These are phyloP conservation scores for Macadamia integrifolia DNA, from an alignment of 164 flowering plant species.

Conservation along the genomic window DNA sequence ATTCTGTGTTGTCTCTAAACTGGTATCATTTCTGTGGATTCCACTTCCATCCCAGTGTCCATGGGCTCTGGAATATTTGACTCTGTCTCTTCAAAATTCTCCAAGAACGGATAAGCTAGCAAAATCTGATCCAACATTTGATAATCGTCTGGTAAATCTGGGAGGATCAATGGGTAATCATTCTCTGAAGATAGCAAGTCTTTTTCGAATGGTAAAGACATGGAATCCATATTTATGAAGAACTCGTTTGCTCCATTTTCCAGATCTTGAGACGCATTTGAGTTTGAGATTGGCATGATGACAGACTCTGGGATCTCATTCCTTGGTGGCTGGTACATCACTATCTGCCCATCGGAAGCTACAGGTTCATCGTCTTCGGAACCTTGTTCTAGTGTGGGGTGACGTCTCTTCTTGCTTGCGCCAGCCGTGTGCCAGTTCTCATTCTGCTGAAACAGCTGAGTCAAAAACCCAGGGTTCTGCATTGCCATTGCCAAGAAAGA, in stretches of 20 bases:
- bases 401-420: neutral
- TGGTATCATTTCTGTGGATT: neutral
- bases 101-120: neutral
- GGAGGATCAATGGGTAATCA: neutral
- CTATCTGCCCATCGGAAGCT: conserved; percentile 1
- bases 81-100: neutral
- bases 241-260: neutral
- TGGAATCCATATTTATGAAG: neutral
- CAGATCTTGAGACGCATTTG: neutral
- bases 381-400: neutral
- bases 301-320: neutral
- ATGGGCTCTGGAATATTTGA: neutral
- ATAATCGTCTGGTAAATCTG: neutral
- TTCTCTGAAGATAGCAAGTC: neutral
- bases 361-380: neutral
- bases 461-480: conserved; percentile 2
- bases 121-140: neutral
- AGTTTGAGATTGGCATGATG: neutral
- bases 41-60: neutral
- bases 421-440: neutral
- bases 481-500: neutral
- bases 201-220: neutral
- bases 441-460: neutral
- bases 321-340: neutral
- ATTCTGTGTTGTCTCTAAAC: too few species aligned